A percentile compares a stretch with the other conserved stretches of the same genome.
phyloP scores from a whole-genome alignment of 768 basidiomycete species.

The Phanerochaete sordida region DNA sequence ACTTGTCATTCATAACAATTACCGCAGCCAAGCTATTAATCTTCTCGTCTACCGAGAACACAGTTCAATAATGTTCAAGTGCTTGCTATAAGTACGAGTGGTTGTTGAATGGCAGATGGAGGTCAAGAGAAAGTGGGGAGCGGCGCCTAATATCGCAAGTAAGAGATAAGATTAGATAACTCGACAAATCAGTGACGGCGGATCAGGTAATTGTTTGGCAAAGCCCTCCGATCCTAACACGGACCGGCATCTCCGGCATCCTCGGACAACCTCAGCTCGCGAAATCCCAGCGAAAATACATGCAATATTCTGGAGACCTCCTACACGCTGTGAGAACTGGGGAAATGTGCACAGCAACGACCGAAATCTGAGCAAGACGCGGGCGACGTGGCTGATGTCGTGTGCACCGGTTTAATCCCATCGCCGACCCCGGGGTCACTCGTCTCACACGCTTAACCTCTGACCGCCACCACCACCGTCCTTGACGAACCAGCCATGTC shows the following conservation, averaged over 20 bases:
- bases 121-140: neutral
- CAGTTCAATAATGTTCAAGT: too few relatives aligned
- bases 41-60: too few relatives aligned
- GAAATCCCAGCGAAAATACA: neutral
- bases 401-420: neutral
- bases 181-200: neutral
- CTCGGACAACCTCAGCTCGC: neutral
- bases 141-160: too few relatives aligned
- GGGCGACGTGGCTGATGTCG: neutral
- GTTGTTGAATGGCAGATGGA: neutral
- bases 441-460: neutral
- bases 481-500: constrained; percentile 36
- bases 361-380: neutral
- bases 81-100: too few relatives aligned
- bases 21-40: too few relatives aligned
- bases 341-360: neutral
- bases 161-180: neutral
- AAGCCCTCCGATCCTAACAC: constrained; percentile 6
- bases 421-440: neutral
- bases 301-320: too few relatives aligned
- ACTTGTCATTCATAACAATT: too few relatives aligned
- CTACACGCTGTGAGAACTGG: neutral
- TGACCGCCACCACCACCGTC: neutral
- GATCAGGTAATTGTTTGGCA: constrained; percentile 6
- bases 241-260: neutral